Conservation (phyloP, 2,329 filamentous ascomycete genomes). For the Verticillium zaregamsianum region DNA sequence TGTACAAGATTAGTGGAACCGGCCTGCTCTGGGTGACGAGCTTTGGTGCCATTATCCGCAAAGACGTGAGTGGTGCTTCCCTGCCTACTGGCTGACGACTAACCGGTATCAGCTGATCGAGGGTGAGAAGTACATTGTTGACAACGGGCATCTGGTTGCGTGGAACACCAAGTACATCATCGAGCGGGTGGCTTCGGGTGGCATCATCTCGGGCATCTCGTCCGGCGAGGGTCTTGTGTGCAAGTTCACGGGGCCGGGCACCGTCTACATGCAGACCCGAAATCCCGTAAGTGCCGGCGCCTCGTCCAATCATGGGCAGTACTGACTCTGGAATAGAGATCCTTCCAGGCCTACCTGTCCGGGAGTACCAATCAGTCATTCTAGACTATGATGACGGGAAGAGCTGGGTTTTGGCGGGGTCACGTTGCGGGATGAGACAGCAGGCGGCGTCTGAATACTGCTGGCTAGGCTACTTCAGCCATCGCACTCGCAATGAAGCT, state of each 20-base stretch:
- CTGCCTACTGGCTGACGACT: background rate
- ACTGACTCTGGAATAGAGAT: conserved; percentile 30
- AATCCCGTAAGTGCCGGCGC: conserved; percentile 58
- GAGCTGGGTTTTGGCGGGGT: background rate
- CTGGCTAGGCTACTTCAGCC: too few relatives aligned
- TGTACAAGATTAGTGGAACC: conserved; percentile 78
- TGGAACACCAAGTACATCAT: conserved; percentile 96
- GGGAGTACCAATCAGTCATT: conserved; percentile 34
- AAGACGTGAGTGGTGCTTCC: conserved; percentile 59
- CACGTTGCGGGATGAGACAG: background rate
- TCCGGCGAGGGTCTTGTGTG: conserved; percentile 88
- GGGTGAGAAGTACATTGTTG: conserved; percentile 85
- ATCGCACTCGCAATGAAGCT: too few relatives aligned
- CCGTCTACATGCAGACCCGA: conserved; percentile 87
- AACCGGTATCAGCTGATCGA: conserved; percentile 41
- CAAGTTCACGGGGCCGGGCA: conserved; percentile 89
- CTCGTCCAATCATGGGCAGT: background rate
- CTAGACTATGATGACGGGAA: background rate
- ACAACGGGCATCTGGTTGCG: conserved; percentile 89
- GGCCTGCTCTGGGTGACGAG: conserved; percentile 88
- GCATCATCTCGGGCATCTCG: conserved; percentile 81
- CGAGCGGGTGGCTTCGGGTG: conserved; percentile 84
- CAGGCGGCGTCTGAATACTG: too few relatives aligned
- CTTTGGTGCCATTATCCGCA: conserved; percentile 91
- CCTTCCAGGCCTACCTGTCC: conserved; percentile 49